These are phyloP conservation scores for Sungouiozyma intestinalis DNA, from an alignment of 805 yeast species.

Conservation along the genomic window DNA sequence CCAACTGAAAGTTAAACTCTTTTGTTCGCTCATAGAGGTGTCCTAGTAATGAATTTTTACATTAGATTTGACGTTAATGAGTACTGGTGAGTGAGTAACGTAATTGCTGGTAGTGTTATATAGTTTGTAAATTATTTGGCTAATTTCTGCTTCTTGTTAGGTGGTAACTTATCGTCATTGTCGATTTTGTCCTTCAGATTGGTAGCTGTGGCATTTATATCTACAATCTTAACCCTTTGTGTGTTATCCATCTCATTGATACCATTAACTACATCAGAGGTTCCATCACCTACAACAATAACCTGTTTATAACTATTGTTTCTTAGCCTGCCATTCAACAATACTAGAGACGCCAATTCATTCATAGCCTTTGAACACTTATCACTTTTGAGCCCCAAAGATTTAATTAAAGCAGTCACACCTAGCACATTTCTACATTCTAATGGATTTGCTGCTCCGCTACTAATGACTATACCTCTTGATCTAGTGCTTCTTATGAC, in stretches of 20 bases:
- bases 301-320: slow-evolving; percentile 71
- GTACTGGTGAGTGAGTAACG: too few relatives aligned
- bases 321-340: slow-evolving; percentile 67
- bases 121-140: neutral
- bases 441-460: slow-evolving; percentile 55
- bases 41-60: too few relatives aligned
- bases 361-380: slow-evolving; percentile 51
- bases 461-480: slow-evolving; percentile 66
- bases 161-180: neutral
- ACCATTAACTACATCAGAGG: slow-evolving; percentile 24
- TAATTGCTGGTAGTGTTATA: neutral
- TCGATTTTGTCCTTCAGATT: neutral
- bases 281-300: slow-evolving; percentile 34
- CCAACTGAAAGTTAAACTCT: too few relatives aligned
- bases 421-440: slow-evolving; percentile 62
- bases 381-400: slow-evolving; percentile 61
- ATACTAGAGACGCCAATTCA: slow-evolving; percentile 50
- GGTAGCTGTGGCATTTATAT: neutral
- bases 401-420: slow-evolving; percentile 48
- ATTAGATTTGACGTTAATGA: too few relatives aligned
- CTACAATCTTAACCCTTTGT: neutral
- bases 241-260: neutral
- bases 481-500: slow-evolving; percentile 72
- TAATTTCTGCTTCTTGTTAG: neutral
- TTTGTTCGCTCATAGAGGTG: too few relatives aligned